A percentile compares a stretch with the other conserved stretches of the same genome.
Evolutionary conservation across 2,329 filamentous ascomycete genomes (phyloP).

Genomic region (Ophiosphaerella korrae): DNA sequence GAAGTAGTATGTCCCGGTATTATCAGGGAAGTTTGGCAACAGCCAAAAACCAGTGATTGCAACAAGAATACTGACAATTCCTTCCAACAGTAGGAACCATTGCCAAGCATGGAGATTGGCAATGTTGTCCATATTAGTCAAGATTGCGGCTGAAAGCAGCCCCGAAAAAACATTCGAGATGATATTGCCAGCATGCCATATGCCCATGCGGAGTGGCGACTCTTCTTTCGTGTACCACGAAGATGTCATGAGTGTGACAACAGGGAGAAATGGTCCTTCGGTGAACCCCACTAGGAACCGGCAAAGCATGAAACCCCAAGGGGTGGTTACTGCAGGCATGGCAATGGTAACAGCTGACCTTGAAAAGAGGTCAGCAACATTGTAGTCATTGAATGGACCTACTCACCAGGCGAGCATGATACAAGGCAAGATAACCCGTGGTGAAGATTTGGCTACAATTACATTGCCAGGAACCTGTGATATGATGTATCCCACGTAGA

Average conservation of each 20-base stretch:
- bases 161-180: conserved; percentile 55
- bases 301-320: conserved; percentile 42
- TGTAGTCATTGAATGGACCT: too few relatives aligned
- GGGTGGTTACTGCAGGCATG: conserved; percentile 48
- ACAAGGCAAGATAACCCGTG: conserved; percentile 42
- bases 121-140: conserved; percentile 51
- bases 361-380: too few relatives aligned
- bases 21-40: conserved; percentile 37
- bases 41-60: conserved; percentile 41
- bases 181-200: conserved; percentile 55
- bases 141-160: conserved; percentile 52
- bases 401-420: conserved; percentile 49
- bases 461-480: conserved; percentile 56
- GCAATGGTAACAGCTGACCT: conserved; percentile 47
- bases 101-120: conserved; percentile 45
- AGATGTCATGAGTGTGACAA: conserved; percentile 45
- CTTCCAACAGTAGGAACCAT: conserved; percentile 60
- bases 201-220: conserved; percentile 51
- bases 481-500: conserved; percentile 55
- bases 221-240: conserved; percentile 57
- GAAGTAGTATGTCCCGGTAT: conserved; percentile 13
- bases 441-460: conserved; percentile 48
- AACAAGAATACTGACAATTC: conserved; percentile 32
- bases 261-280: conserved; percentile 49
- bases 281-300: conserved; percentile 48